Evolutionary conservation across 2,329 filamentous ascomycete species (phyloP), one percentile per base, ranked within the genome.

Genomic region (Talaromyces albobiverticillius): DNA sequence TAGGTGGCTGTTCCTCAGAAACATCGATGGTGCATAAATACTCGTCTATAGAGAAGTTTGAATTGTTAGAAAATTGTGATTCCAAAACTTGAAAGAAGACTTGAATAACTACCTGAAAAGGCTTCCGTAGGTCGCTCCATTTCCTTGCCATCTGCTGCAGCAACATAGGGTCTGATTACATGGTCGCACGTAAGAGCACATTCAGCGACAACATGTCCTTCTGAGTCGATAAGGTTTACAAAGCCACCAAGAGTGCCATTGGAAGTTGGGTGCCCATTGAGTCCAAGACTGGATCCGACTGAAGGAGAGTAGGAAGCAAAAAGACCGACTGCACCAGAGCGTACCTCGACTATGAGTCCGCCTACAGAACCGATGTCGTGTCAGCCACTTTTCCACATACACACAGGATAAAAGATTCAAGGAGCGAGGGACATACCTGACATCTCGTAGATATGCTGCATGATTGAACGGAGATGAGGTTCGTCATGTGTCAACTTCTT

Each of bases 101-200:
- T 11, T 14, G 3, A 16, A n/a, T 14, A 29, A 31, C 16, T 50
- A 55, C 53, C 32, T 13, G 26, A 29, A 10, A 23, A 40, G 3
- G 32, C 34, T 14, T 13, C 14, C 13, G 25, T 22, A 32, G 46
- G 53, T 1, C n/a, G 53, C 13, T 42, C 22, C 40, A 51, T 51
- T 13, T 46, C 32, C 13, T 18, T 31, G 1, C 14, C 10, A 22
- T 46, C 38, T 10, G 18, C 32, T 13, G 38, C 25, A 13, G 29
- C 8, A 2, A 42, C 13, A 36, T 51, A 55, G 3, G 53, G 53
- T 20, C 53, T 42, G 4, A 47, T 34, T 9, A 51, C 22, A 34
- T 55, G 53, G 5, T 51, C 47, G 14, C 40, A 51, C 1, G 49
- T 51, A 16, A 55, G 42, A 3, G 49, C 45, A 18, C 53, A 55